Evolutionary conservation across 1,284 basidiomycete species (phyloP), one percentile per base, ranked within the genome.

Genomic region (Peniophora sp.): DNA sequence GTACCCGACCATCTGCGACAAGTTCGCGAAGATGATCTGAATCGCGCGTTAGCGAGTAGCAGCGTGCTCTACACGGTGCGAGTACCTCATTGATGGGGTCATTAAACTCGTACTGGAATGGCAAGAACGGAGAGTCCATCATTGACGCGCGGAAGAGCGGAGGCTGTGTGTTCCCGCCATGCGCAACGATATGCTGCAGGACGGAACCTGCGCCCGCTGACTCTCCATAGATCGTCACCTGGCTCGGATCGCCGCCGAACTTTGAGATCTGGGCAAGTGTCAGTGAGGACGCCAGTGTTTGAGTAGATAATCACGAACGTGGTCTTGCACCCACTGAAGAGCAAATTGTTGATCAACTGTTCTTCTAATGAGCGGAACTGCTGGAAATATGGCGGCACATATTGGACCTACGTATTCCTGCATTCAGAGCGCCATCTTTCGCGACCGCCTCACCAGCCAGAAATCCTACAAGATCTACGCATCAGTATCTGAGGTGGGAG

Each of bases 221-320:
- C 49, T 65, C 53, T 12, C 69, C 69, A 63, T 64, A 69, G 27
- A 70, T 68, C 0, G 65, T 65, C 11, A 70, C 68, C 36, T 57
- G 54, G 0, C 52, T 48, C 3, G 63, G 61, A 52, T 69, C 63
- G 17, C 69, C 70, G n/a, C 66, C 65, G 49, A 69, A 68, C 46
- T 61, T 59, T 6, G 47, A 17, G 46, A 69, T 67, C 65, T 64
- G 24, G 14, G 48, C 24, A 24, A 24, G 12, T 6, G 14, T n/a
- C n/a, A n/a, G n/a, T n/a, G n/a, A n/a, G 6, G 51, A 27, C 10
- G 47, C 17, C 6, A 48, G 20, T 1, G 12, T 38, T 36, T 11
- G n/a, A 36, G n/a, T n/a, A n/a, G 3, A 11, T 19, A 46, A 27
- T 50, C 20, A 53, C 32, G 6, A 49, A 66, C 65, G 47, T 66